These are phyloP conservation scores for Forsythia viridissima DNA, from an alignment of 257 asterid species.

Conservation along the genomic window DNA sequence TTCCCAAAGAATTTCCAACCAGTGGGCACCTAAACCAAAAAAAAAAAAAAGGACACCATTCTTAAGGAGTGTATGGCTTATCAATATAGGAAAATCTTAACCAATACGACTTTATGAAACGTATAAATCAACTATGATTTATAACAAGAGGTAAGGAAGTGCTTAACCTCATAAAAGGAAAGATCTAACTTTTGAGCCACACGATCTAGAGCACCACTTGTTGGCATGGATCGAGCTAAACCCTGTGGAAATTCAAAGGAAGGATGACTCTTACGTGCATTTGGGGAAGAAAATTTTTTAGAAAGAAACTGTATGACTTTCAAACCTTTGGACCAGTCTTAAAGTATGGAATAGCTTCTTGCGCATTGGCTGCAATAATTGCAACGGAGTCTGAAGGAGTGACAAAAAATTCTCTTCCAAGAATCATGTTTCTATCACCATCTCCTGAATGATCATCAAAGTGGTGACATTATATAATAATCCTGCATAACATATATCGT, in stretches of 20 bases:
- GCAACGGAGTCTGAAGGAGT: slow-evolving; percentile 99
- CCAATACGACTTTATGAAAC: not conserved
- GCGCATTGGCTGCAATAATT: slow-evolving; percentile 92
- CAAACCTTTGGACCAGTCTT: slow-evolving; percentile 78
- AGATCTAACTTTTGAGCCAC: slow-evolving; percentile 83
- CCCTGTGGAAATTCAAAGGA: slow-evolving; percentile 52
- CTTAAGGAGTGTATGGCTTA: slow-evolving; percentile 5
- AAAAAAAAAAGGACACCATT: not conserved
- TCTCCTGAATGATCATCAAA: slow-evolving; percentile 62
- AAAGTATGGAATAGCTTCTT: slow-evolving; percentile 86
- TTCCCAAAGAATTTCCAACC: slow-evolving; percentile 99
- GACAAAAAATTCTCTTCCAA: slow-evolving; percentile 84
- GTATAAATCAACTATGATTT: not conserved
- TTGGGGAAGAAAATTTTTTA: not conserved
- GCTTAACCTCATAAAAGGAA: slow-evolving; percentile 75
- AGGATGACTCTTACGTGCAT: not conserved
- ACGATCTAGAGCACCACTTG: slow-evolving; percentile 97
- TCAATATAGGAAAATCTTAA: slow-evolving; percentile 10
- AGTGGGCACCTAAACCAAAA: slow-evolving; percentile 79
- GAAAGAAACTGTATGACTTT: slow-evolving; percentile 8
- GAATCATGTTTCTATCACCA: slow-evolving; percentile 99
- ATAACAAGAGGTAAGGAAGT: slow-evolving; percentile 4
- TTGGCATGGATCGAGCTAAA: slow-evolving; percentile 99
- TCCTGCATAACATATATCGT: not conserved
- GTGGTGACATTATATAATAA: slow-evolving; percentile 6